phyloP scores from a whole-genome alignment of 106 monocot genomes.

The Platanthera guangdongensis region DNA sequence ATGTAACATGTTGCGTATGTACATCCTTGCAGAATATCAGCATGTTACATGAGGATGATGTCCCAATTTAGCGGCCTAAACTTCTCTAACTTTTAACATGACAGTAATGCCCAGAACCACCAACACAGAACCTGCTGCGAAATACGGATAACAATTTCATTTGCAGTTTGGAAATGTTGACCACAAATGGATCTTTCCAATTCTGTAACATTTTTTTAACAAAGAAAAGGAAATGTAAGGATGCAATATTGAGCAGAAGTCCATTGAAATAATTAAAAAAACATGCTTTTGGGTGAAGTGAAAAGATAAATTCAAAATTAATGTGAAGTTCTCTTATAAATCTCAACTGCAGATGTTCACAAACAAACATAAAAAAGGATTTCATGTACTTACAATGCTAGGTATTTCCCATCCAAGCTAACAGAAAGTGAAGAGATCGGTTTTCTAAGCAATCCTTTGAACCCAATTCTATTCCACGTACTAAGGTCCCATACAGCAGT shows the following conservation, averaged over 20 bases:
- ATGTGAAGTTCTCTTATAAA: neutral
- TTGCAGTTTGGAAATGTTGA: neutral
- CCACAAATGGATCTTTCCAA: neutral
- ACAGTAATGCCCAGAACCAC: neutral
- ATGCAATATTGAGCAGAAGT: neutral
- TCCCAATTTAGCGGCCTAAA: neutral
- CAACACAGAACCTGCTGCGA: neutral
- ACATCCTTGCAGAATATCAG: neutral
- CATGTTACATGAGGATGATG: neutral
- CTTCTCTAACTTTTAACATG: neutral
- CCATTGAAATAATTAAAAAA: neutral
- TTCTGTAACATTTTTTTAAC: neutral
- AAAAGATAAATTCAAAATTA: neutral
- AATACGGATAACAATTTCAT: no score
- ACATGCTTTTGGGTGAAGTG: neutral
- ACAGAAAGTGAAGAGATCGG: constrained; percentile 68
- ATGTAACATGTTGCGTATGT: no score
- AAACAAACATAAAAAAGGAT: neutral
- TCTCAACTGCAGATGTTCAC: no score
- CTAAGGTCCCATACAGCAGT: constrained; percentile 91
- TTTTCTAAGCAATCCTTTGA: constrained; percentile 73
- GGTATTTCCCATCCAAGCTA: constrained; percentile 89
- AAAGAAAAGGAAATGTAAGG: neutral
- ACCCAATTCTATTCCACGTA: constrained; percentile 83
- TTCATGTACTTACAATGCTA: constrained; percentile 71